Percentiles rank a stretch among this genome's conserved stretches.
phyloP scores from a whole-genome alignment of 192 early-diverging fungal genomes.

The Phycomyces blakesleeanus region DNA sequence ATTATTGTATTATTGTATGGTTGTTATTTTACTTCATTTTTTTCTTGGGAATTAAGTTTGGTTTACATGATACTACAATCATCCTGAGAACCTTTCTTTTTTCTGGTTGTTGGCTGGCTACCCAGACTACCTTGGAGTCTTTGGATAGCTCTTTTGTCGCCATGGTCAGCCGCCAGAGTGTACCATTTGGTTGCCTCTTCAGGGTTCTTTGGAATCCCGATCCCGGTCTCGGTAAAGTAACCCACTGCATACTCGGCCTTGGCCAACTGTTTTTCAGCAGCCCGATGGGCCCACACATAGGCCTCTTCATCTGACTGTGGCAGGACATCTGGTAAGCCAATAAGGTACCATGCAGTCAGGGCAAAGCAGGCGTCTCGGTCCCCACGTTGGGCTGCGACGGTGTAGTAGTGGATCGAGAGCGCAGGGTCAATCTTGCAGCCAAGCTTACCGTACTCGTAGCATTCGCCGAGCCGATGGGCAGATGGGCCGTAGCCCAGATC shows the following conservation, averaged over 20 bases:
- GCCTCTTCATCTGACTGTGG: constrained; percentile 46
- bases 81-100: constrained; percentile 31
- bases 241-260: constrained; percentile 63
- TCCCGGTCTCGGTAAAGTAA: constrained; percentile 58
- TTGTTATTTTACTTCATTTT: too few relatives aligned
- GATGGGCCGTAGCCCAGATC: constrained; percentile 60
- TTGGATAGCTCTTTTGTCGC: constrained; percentile 50
- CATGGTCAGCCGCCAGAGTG: constrained; percentile 57
- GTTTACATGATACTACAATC: constrained; percentile 35
- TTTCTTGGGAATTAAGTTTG: too few relatives aligned
- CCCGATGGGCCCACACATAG: constrained; percentile 51
- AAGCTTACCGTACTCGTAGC: constrained; percentile 58
- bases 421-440: constrained; percentile 46
- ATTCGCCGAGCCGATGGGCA: constrained; percentile 52
- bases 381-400: constrained; percentile 53
- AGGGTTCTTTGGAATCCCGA: constrained; percentile 49
- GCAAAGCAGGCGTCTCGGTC: constrained; percentile 59
- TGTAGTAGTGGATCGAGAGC: constrained; percentile 53
- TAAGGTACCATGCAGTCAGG: constrained; percentile 59
- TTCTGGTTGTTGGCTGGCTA: background rate
- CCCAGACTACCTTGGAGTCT: constrained; percentile 36
- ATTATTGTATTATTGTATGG: too few relatives aligned
- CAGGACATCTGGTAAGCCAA: constrained; percentile 45
- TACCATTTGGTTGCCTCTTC: constrained; percentile 54
- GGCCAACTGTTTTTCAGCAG: constrained; percentile 49